phyloP scores from a whole-genome alignment of 78 protist genomes.

The Planoprotostelium fungivorum region DNA sequence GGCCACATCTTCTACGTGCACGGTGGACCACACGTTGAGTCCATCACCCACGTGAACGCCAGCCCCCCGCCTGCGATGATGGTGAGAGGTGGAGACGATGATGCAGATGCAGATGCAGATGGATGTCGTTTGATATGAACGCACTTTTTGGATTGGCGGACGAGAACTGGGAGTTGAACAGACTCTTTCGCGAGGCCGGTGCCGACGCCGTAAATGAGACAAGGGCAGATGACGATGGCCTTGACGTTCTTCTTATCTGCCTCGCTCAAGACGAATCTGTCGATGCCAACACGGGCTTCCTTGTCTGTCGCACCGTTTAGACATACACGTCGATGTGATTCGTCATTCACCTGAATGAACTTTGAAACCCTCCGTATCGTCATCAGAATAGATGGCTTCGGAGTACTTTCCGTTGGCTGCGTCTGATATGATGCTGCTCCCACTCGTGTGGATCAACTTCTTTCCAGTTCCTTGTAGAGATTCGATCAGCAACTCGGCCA shows the following conservation, averaged over 20 bases:
- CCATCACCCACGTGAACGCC: background rate
- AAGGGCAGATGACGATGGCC: background rate
- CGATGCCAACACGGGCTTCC: background rate
- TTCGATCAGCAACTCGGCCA: background rate
- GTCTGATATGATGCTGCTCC: background rate
- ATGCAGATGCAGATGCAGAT: too few species aligned
- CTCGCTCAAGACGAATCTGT: background rate
- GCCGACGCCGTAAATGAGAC: background rate
- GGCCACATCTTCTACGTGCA: background rate
- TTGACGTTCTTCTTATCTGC: background rate
- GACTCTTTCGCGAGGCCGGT: background rate
- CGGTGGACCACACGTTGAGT: background rate
- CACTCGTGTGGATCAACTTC: background rate
- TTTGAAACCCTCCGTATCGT: background rate
- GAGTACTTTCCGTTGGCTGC: background rate
- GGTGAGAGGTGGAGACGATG: too few species aligned
- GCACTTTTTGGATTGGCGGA: background rate
- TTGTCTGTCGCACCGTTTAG: background rate
- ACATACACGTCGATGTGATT: too few species aligned
- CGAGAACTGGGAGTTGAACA: background rate
- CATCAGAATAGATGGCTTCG: background rate
- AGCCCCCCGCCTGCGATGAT: background rate
- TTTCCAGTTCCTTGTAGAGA: background rate
- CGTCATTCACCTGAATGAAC: background rate
- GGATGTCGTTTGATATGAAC: background rate